phyloP scores from a whole-genome alignment of 352 stramenopile species.

The Phytopythium cucurbitacearum region DNA sequence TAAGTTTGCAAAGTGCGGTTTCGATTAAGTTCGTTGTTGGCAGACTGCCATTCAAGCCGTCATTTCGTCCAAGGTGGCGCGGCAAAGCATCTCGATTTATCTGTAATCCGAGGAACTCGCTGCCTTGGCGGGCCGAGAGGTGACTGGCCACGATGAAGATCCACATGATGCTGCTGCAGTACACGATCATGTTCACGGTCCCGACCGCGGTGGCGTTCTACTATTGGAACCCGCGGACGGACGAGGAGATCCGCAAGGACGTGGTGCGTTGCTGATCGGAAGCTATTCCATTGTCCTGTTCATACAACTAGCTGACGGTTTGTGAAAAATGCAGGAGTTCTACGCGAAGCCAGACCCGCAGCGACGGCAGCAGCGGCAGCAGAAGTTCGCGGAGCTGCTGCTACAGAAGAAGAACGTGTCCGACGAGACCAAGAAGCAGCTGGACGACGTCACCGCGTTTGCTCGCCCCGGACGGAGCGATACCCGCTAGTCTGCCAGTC shows the following conservation, averaged over 20 bases:
- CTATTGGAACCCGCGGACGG: slow-evolving; percentile 66
- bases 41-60: background rate
- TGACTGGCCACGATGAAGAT: slow-evolving; percentile 52
- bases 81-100: too few relatives aligned
- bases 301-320: background rate
- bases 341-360: slow-evolving; percentile 61
- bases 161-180: slow-evolving; percentile 81
- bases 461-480: slow-evolving; percentile 35
- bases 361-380: slow-evolving; percentile 55
- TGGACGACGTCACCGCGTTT: slow-evolving; percentile 79
- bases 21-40: slow-evolving; percentile 6
- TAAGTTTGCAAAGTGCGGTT: slow-evolving; percentile 9
- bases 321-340: slow-evolving; percentile 36
- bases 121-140: background rate
- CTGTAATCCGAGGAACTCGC: background rate
- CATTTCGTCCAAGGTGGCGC: too few relatives aligned
- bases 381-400: slow-evolving; percentile 75
- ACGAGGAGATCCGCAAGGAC: slow-evolving; percentile 74
- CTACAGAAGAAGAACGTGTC: slow-evolving; percentile 44
- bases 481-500: background rate
- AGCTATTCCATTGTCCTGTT: slow-evolving; percentile 1
- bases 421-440: slow-evolving; percentile 62
- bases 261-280: slow-evolving; percentile 44
- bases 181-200: slow-evolving; percentile 65
- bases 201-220: slow-evolving; percentile 59